phyloP scores from a whole-genome alignment of 306 rosid species.

The Glycine latifolia region DNA sequence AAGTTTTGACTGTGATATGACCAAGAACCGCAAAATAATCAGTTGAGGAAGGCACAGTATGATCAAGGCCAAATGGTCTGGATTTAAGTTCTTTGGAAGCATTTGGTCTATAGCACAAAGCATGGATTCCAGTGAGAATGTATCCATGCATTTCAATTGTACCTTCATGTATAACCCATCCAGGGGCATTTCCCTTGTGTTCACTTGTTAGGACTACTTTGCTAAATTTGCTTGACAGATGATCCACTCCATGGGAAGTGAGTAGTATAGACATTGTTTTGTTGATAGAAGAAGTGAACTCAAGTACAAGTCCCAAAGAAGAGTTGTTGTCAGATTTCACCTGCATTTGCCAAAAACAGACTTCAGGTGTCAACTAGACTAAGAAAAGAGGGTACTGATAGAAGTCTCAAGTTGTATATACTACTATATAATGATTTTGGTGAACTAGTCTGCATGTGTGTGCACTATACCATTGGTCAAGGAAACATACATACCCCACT shows the following conservation, averaged over 20 bases:
- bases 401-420: neutral
- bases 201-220: slow-evolving; percentile 7
- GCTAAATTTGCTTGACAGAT: slow-evolving; percentile 1
- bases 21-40: slow-evolving; percentile 12
- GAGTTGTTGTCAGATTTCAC: slow-evolving; percentile 18
- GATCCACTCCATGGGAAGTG: slow-evolving; percentile 16
- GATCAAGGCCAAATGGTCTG: slow-evolving; percentile 31
- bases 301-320: slow-evolving; percentile 5
- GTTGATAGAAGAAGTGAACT: neutral
- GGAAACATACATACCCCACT: slow-evolving; percentile 29
- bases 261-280: neutral
- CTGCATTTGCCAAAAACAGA: slow-evolving; percentile 1
- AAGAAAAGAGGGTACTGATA: neutral
- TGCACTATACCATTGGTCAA: slow-evolving; percentile 2
- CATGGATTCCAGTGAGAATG: slow-evolving; percentile 41
- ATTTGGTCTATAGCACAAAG: slow-evolving; percentile 58
- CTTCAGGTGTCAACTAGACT: neutral
- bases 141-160: slow-evolving; percentile 5
- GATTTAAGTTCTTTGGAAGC: slow-evolving; percentile 24
- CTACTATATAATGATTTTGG: neutral
- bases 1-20: slow-evolving; percentile 17
- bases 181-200: slow-evolving; percentile 28
- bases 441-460: neutral
- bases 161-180: slow-evolving; percentile 31
- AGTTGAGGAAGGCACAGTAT: neutral